A percentile compares a stretch with the other conserved stretches of the same genome.
Evolutionary conservation across 2,329 filamentous ascomycete genomes (phyloP).

Genomic region (Zasmidium angulare): DNA sequence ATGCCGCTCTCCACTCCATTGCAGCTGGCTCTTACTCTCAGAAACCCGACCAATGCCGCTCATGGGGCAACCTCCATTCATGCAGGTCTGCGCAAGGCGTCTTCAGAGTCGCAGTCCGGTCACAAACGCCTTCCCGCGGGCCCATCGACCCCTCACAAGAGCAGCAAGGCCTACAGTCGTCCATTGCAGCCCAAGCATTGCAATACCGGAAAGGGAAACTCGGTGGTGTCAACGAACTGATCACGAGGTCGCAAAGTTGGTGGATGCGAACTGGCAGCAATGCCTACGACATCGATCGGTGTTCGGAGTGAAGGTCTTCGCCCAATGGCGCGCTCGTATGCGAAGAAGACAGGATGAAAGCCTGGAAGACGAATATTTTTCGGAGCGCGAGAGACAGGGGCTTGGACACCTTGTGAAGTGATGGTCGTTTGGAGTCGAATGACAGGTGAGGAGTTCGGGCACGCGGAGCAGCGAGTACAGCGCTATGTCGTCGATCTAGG

Average conservation of each 20-base stretch:
- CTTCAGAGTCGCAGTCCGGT: neutral
- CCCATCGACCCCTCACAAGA: neutral
- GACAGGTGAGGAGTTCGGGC: neutral
- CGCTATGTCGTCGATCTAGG: neutral
- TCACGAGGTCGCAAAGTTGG: neutral
- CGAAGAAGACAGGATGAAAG: neutral
- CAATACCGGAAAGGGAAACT: neutral
- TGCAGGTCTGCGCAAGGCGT: neutral
- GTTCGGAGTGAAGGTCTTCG: neutral
- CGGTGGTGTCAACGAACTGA: neutral
- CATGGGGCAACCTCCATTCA: neutral
- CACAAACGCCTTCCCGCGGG: neutral
- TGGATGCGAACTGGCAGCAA: neutral
- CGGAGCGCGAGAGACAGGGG: neutral
- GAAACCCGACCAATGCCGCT: neutral
- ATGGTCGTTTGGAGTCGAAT: neutral
- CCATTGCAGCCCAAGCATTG: neutral
- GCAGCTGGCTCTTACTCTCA: neutral
- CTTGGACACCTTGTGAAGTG: neutral
- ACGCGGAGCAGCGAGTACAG: neutral
- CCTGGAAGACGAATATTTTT: neutral
- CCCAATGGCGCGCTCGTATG: neutral
- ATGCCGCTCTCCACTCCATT: neutral
- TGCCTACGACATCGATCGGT: neutral
- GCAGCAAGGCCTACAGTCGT: neutral